Conservation (phyloP, 2,329 filamentous ascomycete genomes). For the Arachnopeziza araneosa region DNA sequence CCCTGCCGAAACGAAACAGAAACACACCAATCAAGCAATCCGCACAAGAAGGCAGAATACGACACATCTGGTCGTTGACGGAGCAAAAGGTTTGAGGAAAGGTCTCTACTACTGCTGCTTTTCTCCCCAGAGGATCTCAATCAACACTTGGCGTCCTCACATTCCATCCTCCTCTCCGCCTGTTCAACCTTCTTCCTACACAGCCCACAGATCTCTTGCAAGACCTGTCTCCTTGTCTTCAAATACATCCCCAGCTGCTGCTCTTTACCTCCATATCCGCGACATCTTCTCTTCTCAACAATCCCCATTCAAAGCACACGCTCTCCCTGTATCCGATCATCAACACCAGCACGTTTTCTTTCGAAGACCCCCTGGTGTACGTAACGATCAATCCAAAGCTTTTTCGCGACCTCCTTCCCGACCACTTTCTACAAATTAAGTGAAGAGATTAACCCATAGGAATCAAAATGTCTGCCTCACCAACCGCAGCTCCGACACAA, state of each 20-base stretch:
- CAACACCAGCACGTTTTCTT: constrained; percentile 89
- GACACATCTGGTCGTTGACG: constrained; percentile 19
- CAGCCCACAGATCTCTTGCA: constrained; percentile 22
- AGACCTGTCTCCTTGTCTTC: constrained; percentile 30
- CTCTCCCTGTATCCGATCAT: constrained; percentile 30
- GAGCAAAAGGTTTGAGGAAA: constrained; percentile 33
- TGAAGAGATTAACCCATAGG: constrained; percentile 36
- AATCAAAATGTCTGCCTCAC: constrained; percentile 68
- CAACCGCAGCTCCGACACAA: constrained; percentile 56
- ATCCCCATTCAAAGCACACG: constrained; percentile 30
- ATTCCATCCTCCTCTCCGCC: constrained; percentile 29
- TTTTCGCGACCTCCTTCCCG: constrained; percentile 41
- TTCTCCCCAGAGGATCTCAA: constrained; percentile 27
- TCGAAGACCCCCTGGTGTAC: constrained; percentile 82
- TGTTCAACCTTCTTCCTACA: constrained; percentile 24
- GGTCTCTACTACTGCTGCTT: constrained; percentile 30
- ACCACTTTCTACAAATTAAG: constrained; percentile 35
- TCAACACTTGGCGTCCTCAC: constrained; percentile 26
- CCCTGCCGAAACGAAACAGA: constrained; percentile 24
- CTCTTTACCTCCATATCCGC: constrained; percentile 28
- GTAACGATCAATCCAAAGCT: constrained; percentile 59
- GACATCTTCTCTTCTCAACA: constrained; percentile 30
- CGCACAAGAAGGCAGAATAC: constrained; percentile 12
- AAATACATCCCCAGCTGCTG: constrained; percentile 28
- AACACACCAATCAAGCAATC: constrained; percentile 22